Conservation (phyloP, 2,329 filamentous ascomycete species). For the Verticillium isaacii region DNA sequence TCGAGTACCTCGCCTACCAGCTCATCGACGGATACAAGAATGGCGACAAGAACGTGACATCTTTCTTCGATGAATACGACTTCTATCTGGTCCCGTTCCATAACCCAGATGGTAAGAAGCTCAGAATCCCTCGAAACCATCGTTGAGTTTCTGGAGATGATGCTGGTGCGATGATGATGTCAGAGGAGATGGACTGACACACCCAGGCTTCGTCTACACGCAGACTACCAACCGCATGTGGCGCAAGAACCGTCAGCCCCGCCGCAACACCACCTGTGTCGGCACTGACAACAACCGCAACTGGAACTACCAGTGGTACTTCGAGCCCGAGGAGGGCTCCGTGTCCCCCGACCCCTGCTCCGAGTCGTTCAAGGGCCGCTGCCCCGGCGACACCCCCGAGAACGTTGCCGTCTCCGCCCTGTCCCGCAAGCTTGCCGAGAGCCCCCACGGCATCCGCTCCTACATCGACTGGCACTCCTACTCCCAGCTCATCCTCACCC, state of each 20-base stretch:
- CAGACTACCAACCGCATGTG: constrained; percentile 45
- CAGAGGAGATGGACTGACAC: not conserved
- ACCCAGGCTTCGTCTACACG: constrained; percentile 43
- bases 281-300: constrained; percentile 51
- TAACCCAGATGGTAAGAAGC: constrained; percentile 41
- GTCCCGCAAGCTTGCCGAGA: constrained; percentile 34
- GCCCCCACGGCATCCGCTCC: constrained; percentile 40
- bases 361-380: constrained; percentile 37
- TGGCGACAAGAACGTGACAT: constrained; percentile 27
- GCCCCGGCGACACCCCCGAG: constrained; percentile 39
- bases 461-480: constrained; percentile 60
- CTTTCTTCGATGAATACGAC: constrained; percentile 51
- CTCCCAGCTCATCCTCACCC: constrained; percentile 47
- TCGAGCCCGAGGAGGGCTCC: constrained; percentile 21
- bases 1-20: constrained; percentile 21
- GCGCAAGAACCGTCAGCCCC: constrained; percentile 46
- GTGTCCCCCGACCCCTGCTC: constrained; percentile 39
- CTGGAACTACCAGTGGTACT: constrained; percentile 40
- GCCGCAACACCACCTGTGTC: constrained; percentile 33
- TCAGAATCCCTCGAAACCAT: not conserved
- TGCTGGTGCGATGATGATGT: constrained; percentile 4
- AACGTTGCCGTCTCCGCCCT: constrained; percentile 41
- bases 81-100: constrained; percentile 53
- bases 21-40: constrained; percentile 38
- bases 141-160: not conserved